Evolutionary conservation across 192 early-diverging fungal species (phyloP).

Genomic region (Cetraspora pellucida): DNA sequence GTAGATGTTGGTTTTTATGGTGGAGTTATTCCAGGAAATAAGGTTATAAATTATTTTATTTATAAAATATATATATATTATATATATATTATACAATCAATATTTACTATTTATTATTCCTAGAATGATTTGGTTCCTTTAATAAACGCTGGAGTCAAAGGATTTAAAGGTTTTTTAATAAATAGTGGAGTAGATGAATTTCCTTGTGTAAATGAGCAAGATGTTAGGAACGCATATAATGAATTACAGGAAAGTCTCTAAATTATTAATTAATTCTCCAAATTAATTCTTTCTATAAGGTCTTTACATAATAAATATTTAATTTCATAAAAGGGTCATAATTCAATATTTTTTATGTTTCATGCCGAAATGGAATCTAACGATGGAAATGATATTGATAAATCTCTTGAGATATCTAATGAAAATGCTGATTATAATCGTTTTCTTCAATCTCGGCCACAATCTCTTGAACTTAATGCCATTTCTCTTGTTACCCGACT

Average conservation of each 20-base stretch:
- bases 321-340: slow-evolving; percentile 26
- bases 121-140: slow-evolving; percentile 61
- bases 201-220: slow-evolving; percentile 72
- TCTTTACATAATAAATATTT: neutral
- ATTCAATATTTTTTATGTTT: slow-evolving; percentile 73
- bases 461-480: slow-evolving; percentile 69
- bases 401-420: too few species aligned
- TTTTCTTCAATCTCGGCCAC: slow-evolving; percentile 74
- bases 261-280: neutral
- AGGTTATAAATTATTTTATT: neutral
- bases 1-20: slow-evolving; percentile 82
- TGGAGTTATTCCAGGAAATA: slow-evolving; percentile 77
- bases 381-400: neutral
- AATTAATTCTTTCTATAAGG: neutral
- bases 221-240: slow-evolving; percentile 69
- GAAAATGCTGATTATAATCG: too few species aligned
- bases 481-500: slow-evolving; percentile 73
- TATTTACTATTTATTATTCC: neutral
- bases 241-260: slow-evolving; percentile 52
- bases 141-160: slow-evolving; percentile 68
- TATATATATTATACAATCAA: neutral
- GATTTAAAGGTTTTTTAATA: slow-evolving; percentile 86
- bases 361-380: slow-evolving; percentile 70
- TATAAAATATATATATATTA: neutral
- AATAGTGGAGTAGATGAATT: slow-evolving; percentile 85